Base-by-base conservation (phyloP, 2,329 filamentous ascomycete genomes). In the Trichophyton simii region DNA sequence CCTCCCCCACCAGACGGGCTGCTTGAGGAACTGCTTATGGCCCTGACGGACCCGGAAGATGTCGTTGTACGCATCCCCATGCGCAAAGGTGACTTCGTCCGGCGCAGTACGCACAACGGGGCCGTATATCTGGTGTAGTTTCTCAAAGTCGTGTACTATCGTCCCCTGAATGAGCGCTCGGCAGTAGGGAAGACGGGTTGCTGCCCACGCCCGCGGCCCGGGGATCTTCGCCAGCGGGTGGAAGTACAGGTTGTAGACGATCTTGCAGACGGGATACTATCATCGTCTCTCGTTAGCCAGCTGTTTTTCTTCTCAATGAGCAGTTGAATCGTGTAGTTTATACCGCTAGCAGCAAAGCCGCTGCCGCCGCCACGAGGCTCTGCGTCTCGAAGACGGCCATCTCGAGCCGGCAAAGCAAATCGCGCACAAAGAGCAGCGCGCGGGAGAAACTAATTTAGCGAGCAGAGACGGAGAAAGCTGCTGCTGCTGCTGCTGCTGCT, bases 91-190 rank as follows among this genome's bases (percentile, higher is more conserved):
- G 8, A 72, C 62, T 46, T 72, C 67, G 31, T 68, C 65, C 0
- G 69, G 69, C 4, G 65, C 68, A 15, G 72, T 67, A 1, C 71
- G 69, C 5, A 73, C 63, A n/a, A 71, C 62, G 3, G 67, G 57
- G 3, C 71, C 71, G 38, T 73, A 71, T 13, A 62, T 61, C 18
- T 66, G 34, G 59, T 73, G 71, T 8, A 71, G 59, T 5, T 64
- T 61, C 3, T 66, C 57, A n/a, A 70, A 63, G 4, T 67, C 62
- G 15, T 66, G 66, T 15, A 64, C 62, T 4, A 71, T 63, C 1
- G 64, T 66, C 6, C 68, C 68, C 0, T 52, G 44, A 6, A 64
- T 38, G 6, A 58, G n/a, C 25, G 62, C 60, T 46, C 61, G 61
- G 11, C 59, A 46, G 36, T 64, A 67, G 6, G 65, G 65, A 5